phyloP scores from a whole-genome alignment of 139 green algal genomes.

The Volvox reticuliferus region DNA sequence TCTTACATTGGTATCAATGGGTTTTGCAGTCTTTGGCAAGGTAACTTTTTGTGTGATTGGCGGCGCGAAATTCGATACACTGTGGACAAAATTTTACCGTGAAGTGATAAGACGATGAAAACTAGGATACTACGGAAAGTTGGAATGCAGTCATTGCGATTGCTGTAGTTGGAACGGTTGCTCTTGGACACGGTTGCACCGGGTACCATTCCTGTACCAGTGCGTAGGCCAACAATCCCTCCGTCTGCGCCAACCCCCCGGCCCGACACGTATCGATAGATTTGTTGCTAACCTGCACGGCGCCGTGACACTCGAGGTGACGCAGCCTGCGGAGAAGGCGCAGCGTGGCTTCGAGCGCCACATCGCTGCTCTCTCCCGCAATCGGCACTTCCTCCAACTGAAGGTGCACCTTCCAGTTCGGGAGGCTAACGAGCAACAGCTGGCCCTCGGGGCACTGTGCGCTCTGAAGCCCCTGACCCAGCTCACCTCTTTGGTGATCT shows the following conservation, averaged over 20 bases:
- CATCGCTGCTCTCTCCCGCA: slow-evolving; percentile 2
- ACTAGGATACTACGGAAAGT: too few species aligned
- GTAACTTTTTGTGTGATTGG: too few species aligned
- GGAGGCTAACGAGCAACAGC: background rate
- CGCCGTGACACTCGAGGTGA: slow-evolving; percentile 33
- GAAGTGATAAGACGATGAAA: background rate
- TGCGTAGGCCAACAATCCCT: background rate
- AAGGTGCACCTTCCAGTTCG: slow-evolving; percentile 29
- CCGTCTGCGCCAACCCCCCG: background rate
- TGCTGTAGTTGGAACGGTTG: too few species aligned
- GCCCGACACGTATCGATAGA: background rate
- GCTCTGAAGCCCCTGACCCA: slow-evolving; percentile 8
- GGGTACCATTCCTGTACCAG: too few species aligned
- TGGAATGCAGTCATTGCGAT: too few species aligned
- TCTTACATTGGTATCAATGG: background rate
- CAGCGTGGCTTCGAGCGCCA: slow-evolving; percentile 40
- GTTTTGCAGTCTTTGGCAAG: background rate
- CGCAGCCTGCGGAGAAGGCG: background rate
- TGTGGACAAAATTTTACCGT: background rate
- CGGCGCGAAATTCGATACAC: too few species aligned
- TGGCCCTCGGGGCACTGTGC: background rate
- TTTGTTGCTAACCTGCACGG: slow-evolving; percentile 30
- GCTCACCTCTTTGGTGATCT: slow-evolving; percentile 6
- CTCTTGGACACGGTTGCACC: too few species aligned
- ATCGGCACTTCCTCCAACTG: slow-evolving; percentile 32